phyloP scores from a whole-genome alignment of 495 filamentous ascomycete genomes.

The Penicillium waksmanii region DNA sequence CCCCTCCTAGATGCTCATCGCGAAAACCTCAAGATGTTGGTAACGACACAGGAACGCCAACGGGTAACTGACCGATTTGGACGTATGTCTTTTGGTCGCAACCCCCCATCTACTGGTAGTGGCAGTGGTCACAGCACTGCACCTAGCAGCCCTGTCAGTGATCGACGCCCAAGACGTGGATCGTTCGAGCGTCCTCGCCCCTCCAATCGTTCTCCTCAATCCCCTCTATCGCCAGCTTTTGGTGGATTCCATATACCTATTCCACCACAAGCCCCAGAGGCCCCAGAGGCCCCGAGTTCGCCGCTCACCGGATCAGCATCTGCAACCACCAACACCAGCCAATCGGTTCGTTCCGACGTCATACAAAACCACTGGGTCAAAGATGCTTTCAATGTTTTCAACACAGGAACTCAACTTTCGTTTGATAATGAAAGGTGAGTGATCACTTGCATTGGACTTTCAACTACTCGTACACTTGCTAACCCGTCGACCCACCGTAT shows the following conservation, averaged over 20 bases:
- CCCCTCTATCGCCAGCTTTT: constrained; percentile 39
- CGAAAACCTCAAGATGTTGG: constrained; percentile 38
- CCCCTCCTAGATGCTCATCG: constrained; percentile 38
- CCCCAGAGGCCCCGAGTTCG: constrained; percentile 47
- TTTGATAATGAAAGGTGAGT: constrained; percentile 46
- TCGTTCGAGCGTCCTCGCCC: constrained; percentile 48
- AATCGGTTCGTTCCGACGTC: constrained; percentile 36
- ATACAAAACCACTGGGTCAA: constrained; percentile 56
- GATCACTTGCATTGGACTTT: neutral
- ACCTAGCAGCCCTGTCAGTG: constrained; percentile 34
- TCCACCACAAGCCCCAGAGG: constrained; percentile 43
- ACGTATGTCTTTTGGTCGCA: constrained; percentile 38
- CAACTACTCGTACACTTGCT: neutral
- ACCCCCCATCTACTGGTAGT: constrained; percentile 35
- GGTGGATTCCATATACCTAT: constrained; percentile 36
- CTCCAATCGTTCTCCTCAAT: constrained; percentile 31
- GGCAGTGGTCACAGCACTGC: constrained; percentile 14
- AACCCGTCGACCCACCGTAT: constrained; percentile 4
- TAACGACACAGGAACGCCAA: constrained; percentile 40
- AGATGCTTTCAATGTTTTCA: constrained; percentile 47
- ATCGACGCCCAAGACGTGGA: constrained; percentile 37
- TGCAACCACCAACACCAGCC: constrained; percentile 33
- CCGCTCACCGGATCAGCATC: constrained; percentile 42
- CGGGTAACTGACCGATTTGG: constrained; percentile 40
- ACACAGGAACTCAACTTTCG: constrained; percentile 44